A percentile compares a stretch with the other conserved stretches of the same genome.
These are phyloP conservation scores for Calonectria pseudoturangicola DNA, from an alignment of 2,329 filamentous ascomycete genomes.

Conservation along the genomic window DNA sequence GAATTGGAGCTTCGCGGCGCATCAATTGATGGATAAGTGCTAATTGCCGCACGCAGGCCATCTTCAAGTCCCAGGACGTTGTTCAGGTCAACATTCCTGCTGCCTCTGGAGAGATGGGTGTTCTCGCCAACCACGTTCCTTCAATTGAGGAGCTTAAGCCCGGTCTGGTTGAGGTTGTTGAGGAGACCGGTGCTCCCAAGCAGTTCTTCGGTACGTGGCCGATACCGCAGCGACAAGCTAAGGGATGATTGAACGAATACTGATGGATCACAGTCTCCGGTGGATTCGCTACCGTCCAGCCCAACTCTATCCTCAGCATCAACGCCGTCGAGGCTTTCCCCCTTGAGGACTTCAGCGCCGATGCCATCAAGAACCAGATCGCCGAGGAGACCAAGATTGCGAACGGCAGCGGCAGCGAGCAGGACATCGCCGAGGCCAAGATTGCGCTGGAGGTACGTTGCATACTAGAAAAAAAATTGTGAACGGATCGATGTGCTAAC, in stretches of 20 bases:
- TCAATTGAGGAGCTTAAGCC: conserved; percentile 99
- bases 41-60: conserved; percentile 78
- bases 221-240: conserved; percentile 30
- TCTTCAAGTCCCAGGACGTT: conserved; percentile 81
- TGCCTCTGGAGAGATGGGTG: conserved; percentile 99
- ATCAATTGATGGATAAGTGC: conserved; percentile 58
- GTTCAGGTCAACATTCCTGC: conserved; percentile 99
- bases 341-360: conserved; percentile 95
- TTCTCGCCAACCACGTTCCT: conserved; percentile 98
- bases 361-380: conserved; percentile 92
- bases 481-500: conserved; percentile 60
- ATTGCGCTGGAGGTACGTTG: conserved; percentile 92
- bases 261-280: conserved; percentile 82
- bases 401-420: conserved; percentile 92
- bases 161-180: conserved; percentile 94
- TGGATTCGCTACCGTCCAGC: conserved; percentile 97
- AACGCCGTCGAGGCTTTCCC: conserved; percentile 97
- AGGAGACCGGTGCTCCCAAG: conserved; percentile 93
- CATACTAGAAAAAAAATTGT: not conserved
- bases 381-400: conserved; percentile 97
- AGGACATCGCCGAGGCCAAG: conserved; percentile 98
- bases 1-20: conserved; percentile 54
- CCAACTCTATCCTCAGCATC: conserved; percentile 95
- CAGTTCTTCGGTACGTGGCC: conserved; percentile 94
- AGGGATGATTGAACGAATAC: conserved; percentile 31